These are phyloP conservation scores for Hanseniaspora lachancei DNA, from an alignment of 805 yeast species.

Conservation along the genomic window DNA sequence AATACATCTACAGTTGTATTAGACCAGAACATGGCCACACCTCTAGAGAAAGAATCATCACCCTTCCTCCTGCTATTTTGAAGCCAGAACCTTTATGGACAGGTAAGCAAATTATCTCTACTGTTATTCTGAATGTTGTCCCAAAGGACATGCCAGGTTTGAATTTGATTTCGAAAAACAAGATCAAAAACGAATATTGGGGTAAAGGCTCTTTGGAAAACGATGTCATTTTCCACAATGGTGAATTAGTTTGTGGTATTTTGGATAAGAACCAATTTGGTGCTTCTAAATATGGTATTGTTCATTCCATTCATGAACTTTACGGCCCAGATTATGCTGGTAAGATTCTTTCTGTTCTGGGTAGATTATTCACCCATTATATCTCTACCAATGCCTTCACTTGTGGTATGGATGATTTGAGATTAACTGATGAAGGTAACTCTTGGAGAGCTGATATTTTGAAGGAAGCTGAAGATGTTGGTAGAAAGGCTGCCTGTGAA, in stretches of 20 bases:
- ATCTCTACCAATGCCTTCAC: constrained; percentile 87
- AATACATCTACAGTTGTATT: constrained; percentile 80
- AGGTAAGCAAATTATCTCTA: constrained; percentile 90
- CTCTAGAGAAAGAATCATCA: constrained; percentile 48
- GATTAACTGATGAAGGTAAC: constrained; percentile 85
- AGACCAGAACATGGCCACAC: constrained; percentile 97
- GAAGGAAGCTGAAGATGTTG: constrained; percentile 63
- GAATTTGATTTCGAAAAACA: constrained; percentile 69
- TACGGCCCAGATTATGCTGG: constrained; percentile 90
- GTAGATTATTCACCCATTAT: constrained; percentile 87
- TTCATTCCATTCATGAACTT: constrained; percentile 90
- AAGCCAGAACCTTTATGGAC: constrained; percentile 93
- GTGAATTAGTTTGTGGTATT: constrained; percentile 82
- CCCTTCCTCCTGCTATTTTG: constrained; percentile 78
- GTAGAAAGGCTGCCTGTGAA: constrained; percentile 86
- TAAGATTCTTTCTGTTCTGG: constrained; percentile 77
- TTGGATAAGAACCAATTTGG: constrained; percentile 97
- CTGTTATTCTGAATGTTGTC: constrained; percentile 77
- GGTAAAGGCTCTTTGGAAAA: constrained; percentile 73
- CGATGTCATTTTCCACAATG: constrained; percentile 71
- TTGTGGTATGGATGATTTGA: constrained; percentile 98
- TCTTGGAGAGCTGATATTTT: constrained; percentile 75
- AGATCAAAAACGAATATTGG: constrained; percentile 92
- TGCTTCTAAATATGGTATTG: constrained; percentile 91
- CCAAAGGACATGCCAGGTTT: constrained; percentile 85